These are phyloP conservation scores for Trametes polyzona DNA, from an alignment of 1,284 basidiomycete species.

Conservation along the genomic window DNA sequence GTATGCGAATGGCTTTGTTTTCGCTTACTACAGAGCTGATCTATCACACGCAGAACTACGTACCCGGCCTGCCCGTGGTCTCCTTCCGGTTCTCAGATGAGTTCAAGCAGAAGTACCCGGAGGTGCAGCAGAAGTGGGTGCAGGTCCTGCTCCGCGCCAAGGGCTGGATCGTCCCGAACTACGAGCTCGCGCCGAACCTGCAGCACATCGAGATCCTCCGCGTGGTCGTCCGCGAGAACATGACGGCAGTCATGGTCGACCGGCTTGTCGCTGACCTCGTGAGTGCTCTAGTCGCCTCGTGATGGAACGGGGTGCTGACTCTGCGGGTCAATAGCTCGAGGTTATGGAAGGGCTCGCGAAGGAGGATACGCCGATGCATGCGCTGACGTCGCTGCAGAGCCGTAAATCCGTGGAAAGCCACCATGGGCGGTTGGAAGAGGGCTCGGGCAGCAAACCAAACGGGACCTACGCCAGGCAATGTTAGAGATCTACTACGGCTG, in stretches of 20 bases:
- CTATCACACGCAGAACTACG: constrained; percentile 54
- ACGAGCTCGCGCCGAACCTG: constrained; percentile 76
- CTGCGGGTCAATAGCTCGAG: constrained; percentile 49
- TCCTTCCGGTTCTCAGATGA: constrained; percentile 88
- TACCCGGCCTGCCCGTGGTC: constrained; percentile 87
- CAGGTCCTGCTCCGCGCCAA: constrained; percentile 79
- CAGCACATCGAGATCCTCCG: constrained; percentile 80
- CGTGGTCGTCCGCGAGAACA: constrained; percentile 83
- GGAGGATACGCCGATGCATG: constrained; percentile 51
- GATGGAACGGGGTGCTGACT: not conserved
- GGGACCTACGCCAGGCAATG: constrained; percentile 76
- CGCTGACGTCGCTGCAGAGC: constrained; percentile 47
- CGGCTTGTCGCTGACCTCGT: constrained; percentile 66
- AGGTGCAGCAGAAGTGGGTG: constrained; percentile 88
- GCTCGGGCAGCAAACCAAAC: constrained; percentile 48
- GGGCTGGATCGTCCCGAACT: constrained; percentile 91
- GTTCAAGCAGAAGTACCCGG: constrained; percentile 71
- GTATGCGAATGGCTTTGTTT: constrained; percentile 9
- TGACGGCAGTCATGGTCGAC: constrained; percentile 68
- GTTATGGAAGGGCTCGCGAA: constrained; percentile 58
- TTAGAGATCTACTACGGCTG: too few species aligned
- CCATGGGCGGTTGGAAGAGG: constrained; percentile 46
- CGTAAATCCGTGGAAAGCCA: constrained; percentile 40
- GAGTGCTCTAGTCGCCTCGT: constrained; percentile 31
- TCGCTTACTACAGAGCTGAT: constrained; percentile 1